These are phyloP conservation scores for Penicillium fimorum DNA, from an alignment of 495 filamentous ascomycete genomes.

Conservation along the genomic window DNA sequence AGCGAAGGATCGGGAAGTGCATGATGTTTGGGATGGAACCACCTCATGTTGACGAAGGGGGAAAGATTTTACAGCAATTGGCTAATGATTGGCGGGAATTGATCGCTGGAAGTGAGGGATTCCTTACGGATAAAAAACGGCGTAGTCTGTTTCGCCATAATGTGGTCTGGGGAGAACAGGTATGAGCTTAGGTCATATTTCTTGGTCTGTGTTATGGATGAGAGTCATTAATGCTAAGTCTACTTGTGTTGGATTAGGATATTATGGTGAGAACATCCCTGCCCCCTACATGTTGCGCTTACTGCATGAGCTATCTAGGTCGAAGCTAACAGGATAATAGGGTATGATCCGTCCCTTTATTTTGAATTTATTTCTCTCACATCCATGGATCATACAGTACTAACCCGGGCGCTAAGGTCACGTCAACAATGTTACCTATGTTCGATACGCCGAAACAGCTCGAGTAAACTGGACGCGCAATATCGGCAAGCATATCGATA, in stretches of 20 bases:
- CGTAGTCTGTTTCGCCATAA: conserved; percentile 67
- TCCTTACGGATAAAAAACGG: conserved; percentile 62
- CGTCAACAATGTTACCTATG: conserved; percentile 86
- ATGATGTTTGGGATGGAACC: conserved; percentile 71
- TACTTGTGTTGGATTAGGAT: conserved; percentile 41
- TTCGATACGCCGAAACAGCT: conserved; percentile 80
- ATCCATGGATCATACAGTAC: not conserved
- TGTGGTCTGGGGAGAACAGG: conserved; percentile 93
- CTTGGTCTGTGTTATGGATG: not conserved
- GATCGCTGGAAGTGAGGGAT: conserved; percentile 77
- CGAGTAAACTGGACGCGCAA: conserved; percentile 81
- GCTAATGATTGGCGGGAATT: conserved; percentile 75
- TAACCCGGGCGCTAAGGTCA: conserved; percentile 54
- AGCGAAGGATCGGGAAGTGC: conserved; percentile 74
- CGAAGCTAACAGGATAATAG: conserved; percentile 19
- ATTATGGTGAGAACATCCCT: conserved; percentile 49
- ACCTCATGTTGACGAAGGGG: conserved; percentile 60
- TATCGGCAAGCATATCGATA: conserved; percentile 68
- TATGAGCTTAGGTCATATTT: conserved; percentile 30
- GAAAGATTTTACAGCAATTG: conserved; percentile 58
- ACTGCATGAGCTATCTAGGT: not conserved
- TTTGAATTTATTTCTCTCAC: not conserved
- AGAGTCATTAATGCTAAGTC: conserved; percentile 12
- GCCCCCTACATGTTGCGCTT: not conserved
- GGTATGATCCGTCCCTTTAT: conserved; percentile 18